Evolutionary conservation across 1,284 basidiomycete species (phyloP).

Genomic region (Ustilago esculenta): DNA sequence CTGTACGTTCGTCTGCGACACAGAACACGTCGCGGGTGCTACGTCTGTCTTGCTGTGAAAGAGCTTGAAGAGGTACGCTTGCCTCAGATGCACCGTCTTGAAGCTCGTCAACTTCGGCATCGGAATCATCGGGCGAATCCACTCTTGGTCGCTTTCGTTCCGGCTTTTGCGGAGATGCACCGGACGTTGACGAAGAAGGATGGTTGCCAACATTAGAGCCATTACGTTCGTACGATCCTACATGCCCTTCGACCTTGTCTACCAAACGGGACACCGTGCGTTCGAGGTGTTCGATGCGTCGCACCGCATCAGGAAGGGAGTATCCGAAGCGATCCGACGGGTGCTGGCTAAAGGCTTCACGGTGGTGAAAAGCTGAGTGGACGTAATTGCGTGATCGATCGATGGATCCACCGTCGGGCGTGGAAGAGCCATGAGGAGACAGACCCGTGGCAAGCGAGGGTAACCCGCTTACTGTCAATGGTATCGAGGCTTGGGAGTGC

Average conservation of each 20-base stretch:
- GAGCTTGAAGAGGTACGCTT: constrained; percentile 24
- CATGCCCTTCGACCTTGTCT: constrained; percentile 19
- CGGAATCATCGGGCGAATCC: constrained; percentile 33
- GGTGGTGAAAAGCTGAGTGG: constrained; percentile 5
- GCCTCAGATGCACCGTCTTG: constrained; percentile 41
- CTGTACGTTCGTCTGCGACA: constrained; percentile 7
- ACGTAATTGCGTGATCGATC: constrained; percentile 3
- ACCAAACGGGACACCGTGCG: constrained; percentile 32
- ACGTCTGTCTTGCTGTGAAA: constrained; percentile 14
- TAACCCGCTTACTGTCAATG: constrained; percentile 23
- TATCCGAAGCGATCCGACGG: constrained; percentile 28
- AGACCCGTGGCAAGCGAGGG: constrained; percentile 7
- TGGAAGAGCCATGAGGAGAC: constrained; percentile 2
- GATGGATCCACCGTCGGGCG: constrained; percentile 1
- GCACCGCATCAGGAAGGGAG: constrained; percentile 35
- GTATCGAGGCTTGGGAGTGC: constrained; percentile 22
- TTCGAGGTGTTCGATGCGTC: constrained; percentile 35
- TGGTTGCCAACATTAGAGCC: neutral
- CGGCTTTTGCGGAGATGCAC: constrained; percentile 17
- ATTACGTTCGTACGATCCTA: constrained; percentile 3
- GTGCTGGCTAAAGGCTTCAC: constrained; percentile 1
- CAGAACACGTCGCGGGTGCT: constrained; percentile 6
- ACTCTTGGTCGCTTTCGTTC: constrained; percentile 33
- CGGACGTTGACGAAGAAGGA: constrained; percentile 20
- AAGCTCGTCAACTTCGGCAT: constrained; percentile 43